Conservation (phyloP, 768 basidiomycete genomes). For the Suillus cothurnatus region DNA sequence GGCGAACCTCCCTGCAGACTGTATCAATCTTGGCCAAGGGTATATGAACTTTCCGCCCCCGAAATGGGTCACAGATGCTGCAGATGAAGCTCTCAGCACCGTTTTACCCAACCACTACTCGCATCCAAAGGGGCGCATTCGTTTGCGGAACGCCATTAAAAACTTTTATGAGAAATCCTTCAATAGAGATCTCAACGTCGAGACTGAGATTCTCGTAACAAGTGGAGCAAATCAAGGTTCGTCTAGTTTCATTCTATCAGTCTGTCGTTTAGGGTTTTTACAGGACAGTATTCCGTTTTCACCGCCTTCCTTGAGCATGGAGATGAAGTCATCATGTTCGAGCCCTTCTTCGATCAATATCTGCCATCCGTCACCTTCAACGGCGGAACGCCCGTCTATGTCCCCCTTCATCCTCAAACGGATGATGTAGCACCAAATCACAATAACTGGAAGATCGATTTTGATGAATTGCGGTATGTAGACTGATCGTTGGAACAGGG, state of each 20-base stretch:
- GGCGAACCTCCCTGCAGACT: slow-evolving; percentile 85
- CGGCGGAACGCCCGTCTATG: slow-evolving; percentile 89
- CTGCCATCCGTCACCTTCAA: slow-evolving; percentile 93
- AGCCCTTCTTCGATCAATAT: slow-evolving; percentile 98
- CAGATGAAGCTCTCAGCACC: slow-evolving; percentile 62
- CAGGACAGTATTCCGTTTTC: slow-evolving; percentile 94
- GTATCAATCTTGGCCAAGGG: slow-evolving; percentile 94
- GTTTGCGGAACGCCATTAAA: slow-evolving; percentile 87
- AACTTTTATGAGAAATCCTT: slow-evolving; percentile 71
- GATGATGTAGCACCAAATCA: slow-evolving; percentile 52
- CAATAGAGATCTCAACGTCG: slow-evolving; percentile 73
- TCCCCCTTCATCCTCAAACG: slow-evolving; percentile 90
- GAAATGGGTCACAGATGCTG: slow-evolving; percentile 74
- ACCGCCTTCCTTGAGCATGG: slow-evolving; percentile 89
- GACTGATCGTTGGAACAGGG: background rate
- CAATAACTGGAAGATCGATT: slow-evolving; percentile 87
- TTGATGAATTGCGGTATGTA: slow-evolving; percentile 80
- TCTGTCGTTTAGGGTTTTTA: slow-evolving; percentile 9
- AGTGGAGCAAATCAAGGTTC: slow-evolving; percentile 97
- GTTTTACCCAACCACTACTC: slow-evolving; percentile 84
- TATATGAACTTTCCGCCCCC: slow-evolving; percentile 95
- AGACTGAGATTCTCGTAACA: slow-evolving; percentile 89
- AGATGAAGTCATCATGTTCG: slow-evolving; percentile 98
- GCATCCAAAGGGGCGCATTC: slow-evolving; percentile 85
- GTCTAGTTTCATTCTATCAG: slow-evolving; percentile 9